Conservation (phyloP, 2,329 filamentous ascomycete species). For the Stagonosporopsis rhizophila region DNA sequence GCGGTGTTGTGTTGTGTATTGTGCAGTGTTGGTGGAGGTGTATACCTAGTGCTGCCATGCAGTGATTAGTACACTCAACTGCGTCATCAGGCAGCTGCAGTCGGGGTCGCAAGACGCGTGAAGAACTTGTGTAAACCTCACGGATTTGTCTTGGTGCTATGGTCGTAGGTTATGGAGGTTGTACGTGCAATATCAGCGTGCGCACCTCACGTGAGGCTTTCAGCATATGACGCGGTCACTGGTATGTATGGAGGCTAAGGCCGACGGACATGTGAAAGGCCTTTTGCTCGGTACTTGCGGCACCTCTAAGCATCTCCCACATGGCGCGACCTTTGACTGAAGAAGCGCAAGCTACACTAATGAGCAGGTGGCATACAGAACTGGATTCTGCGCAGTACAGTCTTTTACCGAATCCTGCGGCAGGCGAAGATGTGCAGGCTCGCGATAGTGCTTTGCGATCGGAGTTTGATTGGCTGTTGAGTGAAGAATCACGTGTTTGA, state of each 20-base stretch:
- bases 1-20: slow-evolving; percentile 16
- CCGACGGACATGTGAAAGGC: slow-evolving; percentile 39
- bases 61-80: slow-evolving; percentile 34
- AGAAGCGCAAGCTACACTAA: background rate
- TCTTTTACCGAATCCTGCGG: background rate
- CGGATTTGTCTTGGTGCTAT: background rate
- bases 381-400: background rate
- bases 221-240: slow-evolving; percentile 25
- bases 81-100: slow-evolving; percentile 46
- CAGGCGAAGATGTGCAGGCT: background rate
- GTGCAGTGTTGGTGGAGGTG: slow-evolving; percentile 18
- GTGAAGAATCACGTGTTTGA: slow-evolving; percentile 32
- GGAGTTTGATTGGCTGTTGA: slow-evolving; percentile 38
- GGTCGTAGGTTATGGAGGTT: background rate
- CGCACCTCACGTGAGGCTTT: slow-evolving; percentile 15
- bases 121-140: background rate
- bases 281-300: slow-evolving; percentile 28
- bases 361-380: background rate
- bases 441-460: slow-evolving; percentile 38
- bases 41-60: slow-evolving; percentile 55
- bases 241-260: slow-evolving; percentile 21
- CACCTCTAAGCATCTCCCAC: slow-evolving; percentile 3
- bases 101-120: slow-evolving; percentile 33
- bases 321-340: background rate
- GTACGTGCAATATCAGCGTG: slow-evolving; percentile 1